Percentiles rank a stretch among this genome's conserved stretches.
phyloP scores from a whole-genome alignment of 257 asterid species.

The Fraxinus cuspidata region DNA sequence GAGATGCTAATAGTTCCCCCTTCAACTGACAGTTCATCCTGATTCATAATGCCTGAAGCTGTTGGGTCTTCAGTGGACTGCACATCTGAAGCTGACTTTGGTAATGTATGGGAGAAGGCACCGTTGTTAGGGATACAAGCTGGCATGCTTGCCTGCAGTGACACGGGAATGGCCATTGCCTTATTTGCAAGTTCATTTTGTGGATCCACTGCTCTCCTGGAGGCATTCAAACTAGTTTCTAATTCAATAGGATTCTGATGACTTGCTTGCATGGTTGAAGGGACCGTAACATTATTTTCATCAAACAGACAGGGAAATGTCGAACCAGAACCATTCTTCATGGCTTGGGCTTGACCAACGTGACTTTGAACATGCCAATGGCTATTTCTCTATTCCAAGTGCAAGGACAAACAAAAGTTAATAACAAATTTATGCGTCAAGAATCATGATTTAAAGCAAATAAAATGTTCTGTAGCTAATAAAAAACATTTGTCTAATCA shows the following conservation, averaged over 20 bases:
- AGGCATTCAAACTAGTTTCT: slow-evolving; percentile 50
- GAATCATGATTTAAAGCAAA: slow-evolving; percentile 17
- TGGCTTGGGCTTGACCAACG: slow-evolving; percentile 50
- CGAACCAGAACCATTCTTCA: slow-evolving; percentile 55
- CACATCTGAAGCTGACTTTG: slow-evolving; percentile 53
- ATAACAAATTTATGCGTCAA: slow-evolving; percentile 16
- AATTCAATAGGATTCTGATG: slow-evolving; percentile 60
- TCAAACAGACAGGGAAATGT: slow-evolving; percentile 58
- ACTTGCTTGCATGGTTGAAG: slow-evolving; percentile 49
- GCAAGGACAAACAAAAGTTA: slow-evolving; percentile 19
- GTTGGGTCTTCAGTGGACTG: slow-evolving; percentile 53
- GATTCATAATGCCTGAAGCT: slow-evolving; percentile 44
- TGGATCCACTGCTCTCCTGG: slow-evolving; percentile 50
- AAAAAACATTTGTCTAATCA: not conserved
- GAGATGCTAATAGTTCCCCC: slow-evolving; percentile 94
- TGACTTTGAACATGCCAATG: slow-evolving; percentile 79
- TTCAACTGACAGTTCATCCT: slow-evolving; percentile 65
- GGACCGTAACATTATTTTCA: slow-evolving; percentile 46
- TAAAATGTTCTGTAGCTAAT: not conserved
- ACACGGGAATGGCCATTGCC: slow-evolving; percentile 46
- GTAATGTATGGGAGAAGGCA: slow-evolving; percentile 50
- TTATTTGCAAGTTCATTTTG: slow-evolving; percentile 52
- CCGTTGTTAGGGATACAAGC: slow-evolving; percentile 43
- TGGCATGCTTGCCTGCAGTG: slow-evolving; percentile 45
- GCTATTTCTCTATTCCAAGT: slow-evolving; percentile 69